Evolutionary conservation across 1,284 basidiomycete species (phyloP).

Genomic region (Inonotus hispidus): DNA sequence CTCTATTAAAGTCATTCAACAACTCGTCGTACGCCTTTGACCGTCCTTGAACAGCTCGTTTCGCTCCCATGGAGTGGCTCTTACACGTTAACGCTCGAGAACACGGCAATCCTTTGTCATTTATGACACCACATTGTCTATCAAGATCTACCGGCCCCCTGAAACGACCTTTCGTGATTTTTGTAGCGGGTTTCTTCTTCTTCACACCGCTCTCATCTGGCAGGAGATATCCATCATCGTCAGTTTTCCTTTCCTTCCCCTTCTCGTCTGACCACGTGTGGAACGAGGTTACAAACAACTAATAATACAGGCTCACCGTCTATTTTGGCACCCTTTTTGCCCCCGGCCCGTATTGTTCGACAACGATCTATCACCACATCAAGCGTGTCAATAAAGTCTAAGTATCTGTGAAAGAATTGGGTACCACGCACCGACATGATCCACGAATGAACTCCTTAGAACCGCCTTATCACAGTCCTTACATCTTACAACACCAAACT

Average conservation of each 20-base stretch:
- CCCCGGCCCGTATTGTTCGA: slow-evolving; percentile 32
- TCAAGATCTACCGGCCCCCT: slow-evolving; percentile 89
- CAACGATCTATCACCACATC: slow-evolving; percentile 26
- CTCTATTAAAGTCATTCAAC: slow-evolving; percentile 88
- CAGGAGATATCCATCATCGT: slow-evolving; percentile 25
- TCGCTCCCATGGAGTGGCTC: slow-evolving; percentile 96
- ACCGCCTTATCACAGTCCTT: slow-evolving; percentile 74
- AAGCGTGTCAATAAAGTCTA: not conserved
- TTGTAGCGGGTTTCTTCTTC: slow-evolving; percentile 64
- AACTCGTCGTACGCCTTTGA: slow-evolving; percentile 85
- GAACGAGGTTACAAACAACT: not conserved
- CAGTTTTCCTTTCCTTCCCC: slow-evolving; percentile 24
- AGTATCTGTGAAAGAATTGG: not conserved
- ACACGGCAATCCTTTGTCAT: slow-evolving; percentile 91
- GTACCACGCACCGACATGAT: slow-evolving; percentile 62
- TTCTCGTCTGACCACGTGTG: slow-evolving; percentile 1
- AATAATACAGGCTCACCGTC: slow-evolving; percentile 30
- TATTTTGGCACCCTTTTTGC: slow-evolving; percentile 50
- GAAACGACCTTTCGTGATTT: slow-evolving; percentile 67
- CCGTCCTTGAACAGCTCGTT: slow-evolving; percentile 87
- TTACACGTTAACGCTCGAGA: slow-evolving; percentile 98
- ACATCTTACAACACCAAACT: slow-evolving; percentile 73
- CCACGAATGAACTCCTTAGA: slow-evolving; percentile 65
- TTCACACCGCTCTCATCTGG: slow-evolving; percentile 29
- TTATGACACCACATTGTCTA: slow-evolving; percentile 95